Conservation (phyloP, 1,284 basidiomycete species). For the Cystobasidium pallidum region DNA sequence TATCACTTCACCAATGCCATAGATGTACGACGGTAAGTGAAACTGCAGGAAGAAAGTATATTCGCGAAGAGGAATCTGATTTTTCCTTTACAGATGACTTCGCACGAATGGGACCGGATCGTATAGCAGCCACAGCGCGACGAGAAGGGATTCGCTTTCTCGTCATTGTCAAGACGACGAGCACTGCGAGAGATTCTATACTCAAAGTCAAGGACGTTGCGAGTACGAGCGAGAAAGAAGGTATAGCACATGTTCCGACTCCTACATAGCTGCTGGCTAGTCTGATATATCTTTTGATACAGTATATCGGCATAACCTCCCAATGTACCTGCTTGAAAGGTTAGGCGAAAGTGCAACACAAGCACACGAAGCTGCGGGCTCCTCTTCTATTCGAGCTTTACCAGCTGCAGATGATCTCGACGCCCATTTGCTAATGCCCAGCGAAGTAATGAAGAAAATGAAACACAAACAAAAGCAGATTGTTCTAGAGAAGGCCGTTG, state of each 20-base stretch:
- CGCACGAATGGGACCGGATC: slow-evolving; percentile 49
- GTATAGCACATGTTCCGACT: too few species aligned
- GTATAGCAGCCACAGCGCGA: slow-evolving; percentile 49
- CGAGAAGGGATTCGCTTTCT: slow-evolving; percentile 52
- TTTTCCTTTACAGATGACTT: slow-evolving; percentile 47
- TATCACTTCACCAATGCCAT: too few species aligned
- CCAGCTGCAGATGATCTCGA: slow-evolving; percentile 39
- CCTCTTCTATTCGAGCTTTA: slow-evolving; percentile 9
- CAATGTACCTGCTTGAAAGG: slow-evolving; percentile 45
- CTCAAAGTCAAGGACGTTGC: slow-evolving; percentile 40
- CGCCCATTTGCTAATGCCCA: slow-evolving; percentile 47
- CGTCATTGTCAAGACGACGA: slow-evolving; percentile 52
- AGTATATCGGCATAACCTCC: slow-evolving; percentile 50
- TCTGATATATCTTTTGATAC: slow-evolving; percentile 12
- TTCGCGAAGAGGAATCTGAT: not conserved
- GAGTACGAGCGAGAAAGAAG: slow-evolving; percentile 34
- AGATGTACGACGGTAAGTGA: slow-evolving; percentile 40
- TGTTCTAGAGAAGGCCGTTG: slow-evolving; percentile 45
- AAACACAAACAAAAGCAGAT: slow-evolving; percentile 50
- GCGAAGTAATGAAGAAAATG: slow-evolving; percentile 49
- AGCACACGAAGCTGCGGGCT: slow-evolving; percentile 2
- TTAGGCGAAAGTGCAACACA: slow-evolving; percentile 39
- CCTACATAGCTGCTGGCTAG: not conserved
- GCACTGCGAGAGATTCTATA: slow-evolving; percentile 24
- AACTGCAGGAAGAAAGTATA: too few species aligned